Evolutionary conservation across 2,329 filamentous ascomycete species (phyloP), one percentile per base, ranked within the genome.

Genomic region (Incumbomyces delicatus): DNA sequence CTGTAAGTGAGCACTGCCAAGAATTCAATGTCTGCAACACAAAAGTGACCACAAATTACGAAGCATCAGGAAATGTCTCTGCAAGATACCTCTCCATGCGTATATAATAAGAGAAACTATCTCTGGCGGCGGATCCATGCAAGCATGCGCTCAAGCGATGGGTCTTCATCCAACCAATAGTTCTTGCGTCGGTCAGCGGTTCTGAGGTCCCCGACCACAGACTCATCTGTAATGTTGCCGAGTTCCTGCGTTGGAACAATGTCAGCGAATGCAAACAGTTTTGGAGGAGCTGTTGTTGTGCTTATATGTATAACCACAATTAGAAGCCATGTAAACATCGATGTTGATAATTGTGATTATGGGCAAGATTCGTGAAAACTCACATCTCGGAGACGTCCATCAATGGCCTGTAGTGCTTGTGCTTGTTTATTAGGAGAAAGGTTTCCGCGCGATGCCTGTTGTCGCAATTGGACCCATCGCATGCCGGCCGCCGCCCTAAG

Each of bases 151-250:
- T 67, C 65, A 48, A 81, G 63, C 6, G 73, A 67, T 2, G 78
- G 78, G 57, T 81, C 78, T 51, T 82, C 78, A 32, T 65, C 63
- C 37, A 80, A 65, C 77, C 78, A 82, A 63, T 80, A 78, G 33
- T 75, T 74, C 52, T 76, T 74, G 35, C 72, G 64, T 36, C 66
- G 57, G 57, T 81, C 78, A 34, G 74, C 71, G 20, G 69, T 64
- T 51, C 73, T 71, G 14, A 81, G 69, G 27, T 75, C 73, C 47
- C 71, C 66, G 43, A 77, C 67, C 40, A 81, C 73, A 52, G 75
- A 66, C 38, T 70, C 66, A 53, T 81, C 76, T 12, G 77, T 79
- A 51, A 81, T 69, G 20, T 68, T 66, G 12, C 68, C 65, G 37
- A 81, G 64, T 59, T 81, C 78, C 74, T 81, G 56, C 42, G 27